Conservation (phyloP, 495 filamentous ascomycete genomes). For the Lepraria neglecta region DNA sequence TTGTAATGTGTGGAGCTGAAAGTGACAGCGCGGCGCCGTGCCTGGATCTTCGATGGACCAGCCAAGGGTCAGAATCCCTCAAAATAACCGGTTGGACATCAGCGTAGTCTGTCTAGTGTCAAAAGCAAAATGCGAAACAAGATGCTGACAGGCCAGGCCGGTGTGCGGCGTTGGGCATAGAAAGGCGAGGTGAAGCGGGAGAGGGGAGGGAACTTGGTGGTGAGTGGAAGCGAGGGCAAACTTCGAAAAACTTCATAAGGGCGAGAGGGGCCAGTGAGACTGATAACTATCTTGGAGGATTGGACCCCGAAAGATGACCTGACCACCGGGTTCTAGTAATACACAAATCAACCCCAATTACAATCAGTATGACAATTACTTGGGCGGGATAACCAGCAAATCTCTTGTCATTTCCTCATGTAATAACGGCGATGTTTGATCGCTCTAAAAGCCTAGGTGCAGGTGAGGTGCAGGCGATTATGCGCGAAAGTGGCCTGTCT, state of each 20-base stretch:
- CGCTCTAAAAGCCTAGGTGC: slow-evolving; percentile 6
- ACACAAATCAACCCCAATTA: background rate
- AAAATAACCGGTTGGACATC: background rate
- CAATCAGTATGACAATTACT: slow-evolving; percentile 11
- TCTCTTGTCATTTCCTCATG: slow-evolving; percentile 9
- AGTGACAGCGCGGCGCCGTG: background rate
- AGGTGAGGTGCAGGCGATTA: background rate
- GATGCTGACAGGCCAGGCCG: background rate
- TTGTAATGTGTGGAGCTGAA: slow-evolving; percentile 9
- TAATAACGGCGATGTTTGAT: slow-evolving; percentile 5
- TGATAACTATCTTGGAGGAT: slow-evolving; percentile 7
- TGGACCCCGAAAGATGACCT: background rate
- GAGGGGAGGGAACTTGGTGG: background rate
- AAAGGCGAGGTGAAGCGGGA: background rate
- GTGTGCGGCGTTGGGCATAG: slow-evolving; percentile 2
- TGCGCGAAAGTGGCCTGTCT: no score
- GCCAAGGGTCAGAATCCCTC: background rate
- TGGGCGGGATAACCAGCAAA: slow-evolving; percentile 4
- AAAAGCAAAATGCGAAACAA: background rate
- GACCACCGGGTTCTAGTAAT: background rate
- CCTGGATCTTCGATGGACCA: background rate
- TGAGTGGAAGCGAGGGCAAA: background rate
- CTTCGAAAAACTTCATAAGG: background rate
- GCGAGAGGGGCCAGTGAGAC: no score
- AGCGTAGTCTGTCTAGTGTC: slow-evolving; percentile 4